These are phyloP conservation scores for Dioscorea dumetorum DNA, from an alignment of 106 monocot species.

Conservation along the genomic window DNA sequence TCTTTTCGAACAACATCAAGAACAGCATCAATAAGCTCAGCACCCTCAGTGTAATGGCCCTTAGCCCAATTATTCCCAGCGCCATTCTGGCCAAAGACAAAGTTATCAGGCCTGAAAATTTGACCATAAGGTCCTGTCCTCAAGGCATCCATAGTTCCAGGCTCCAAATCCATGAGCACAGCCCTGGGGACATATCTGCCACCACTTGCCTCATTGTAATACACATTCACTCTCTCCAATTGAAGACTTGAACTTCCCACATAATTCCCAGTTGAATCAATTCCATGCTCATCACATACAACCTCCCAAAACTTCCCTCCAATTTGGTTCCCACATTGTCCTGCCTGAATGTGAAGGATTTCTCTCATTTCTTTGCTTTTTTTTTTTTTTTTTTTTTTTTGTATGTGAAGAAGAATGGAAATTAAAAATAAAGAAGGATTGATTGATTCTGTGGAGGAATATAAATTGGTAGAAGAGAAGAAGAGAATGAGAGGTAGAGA, in stretches of 20 bases:
- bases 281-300: constrained; percentile 54
- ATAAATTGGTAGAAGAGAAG: not conserved
- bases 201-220: constrained; percentile 56
- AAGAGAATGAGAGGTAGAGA: not conserved
- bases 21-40: constrained; percentile 57
- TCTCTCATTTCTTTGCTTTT: constrained; percentile 24
- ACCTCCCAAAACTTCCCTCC: constrained; percentile 67
- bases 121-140: constrained; percentile 39
- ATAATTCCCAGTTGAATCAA: constrained; percentile 39
- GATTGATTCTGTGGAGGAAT: not conserved
- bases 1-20: constrained; percentile 68
- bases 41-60: constrained; percentile 65
- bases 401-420: not conserved
- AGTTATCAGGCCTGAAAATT: constrained; percentile 55
- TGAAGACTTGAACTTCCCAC: constrained; percentile 29
- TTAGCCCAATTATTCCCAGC: constrained; percentile 77
- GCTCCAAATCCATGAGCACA: constrained; percentile 51
- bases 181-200: constrained; percentile 40
- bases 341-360: constrained; percentile 60
- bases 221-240: constrained; percentile 50
- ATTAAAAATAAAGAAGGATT: not conserved
- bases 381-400: too few relatives aligned
- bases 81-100: constrained; percentile 54
- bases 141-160: constrained; percentile 47
- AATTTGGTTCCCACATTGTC: constrained; percentile 63